Evolutionary conservation across 2,329 filamentous ascomycete genomes (phyloP).

Genomic region (Neofusicoccum kwambonambiense): DNA sequence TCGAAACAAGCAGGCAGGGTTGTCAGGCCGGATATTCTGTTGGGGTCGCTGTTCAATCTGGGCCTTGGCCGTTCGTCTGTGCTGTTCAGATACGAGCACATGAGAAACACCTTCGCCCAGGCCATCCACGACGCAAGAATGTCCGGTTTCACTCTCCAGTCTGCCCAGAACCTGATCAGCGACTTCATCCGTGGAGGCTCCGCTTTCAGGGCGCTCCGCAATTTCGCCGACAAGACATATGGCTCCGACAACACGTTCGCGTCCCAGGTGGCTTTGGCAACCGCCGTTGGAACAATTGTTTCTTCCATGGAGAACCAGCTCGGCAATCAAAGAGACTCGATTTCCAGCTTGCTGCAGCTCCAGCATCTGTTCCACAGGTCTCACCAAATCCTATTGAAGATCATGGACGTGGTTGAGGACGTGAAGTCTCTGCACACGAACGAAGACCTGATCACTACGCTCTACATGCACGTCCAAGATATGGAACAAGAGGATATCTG

Average conservation of each 20-base stretch:
- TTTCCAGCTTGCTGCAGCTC: conserved; percentile 42
- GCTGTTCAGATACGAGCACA: conserved; percentile 63
- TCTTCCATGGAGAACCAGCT: conserved; percentile 42
- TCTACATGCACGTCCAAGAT: conserved; percentile 40
- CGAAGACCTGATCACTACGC: conserved; percentile 37
- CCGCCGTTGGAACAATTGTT: conserved; percentile 39
- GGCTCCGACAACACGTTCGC: conserved; percentile 35
- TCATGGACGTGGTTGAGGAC: conserved; percentile 49
- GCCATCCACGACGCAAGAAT: conserved; percentile 46
- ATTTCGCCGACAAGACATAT: conserved; percentile 39
- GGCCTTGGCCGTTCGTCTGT: conserved; percentile 70
- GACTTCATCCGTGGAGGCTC: conserved; percentile 42
- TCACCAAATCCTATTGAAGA: conserved; percentile 53
- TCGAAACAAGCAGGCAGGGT: conserved; percentile 38
- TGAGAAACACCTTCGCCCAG: conserved; percentile 53
- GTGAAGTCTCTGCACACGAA: conserved; percentile 45
- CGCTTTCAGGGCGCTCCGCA: conserved; percentile 33
- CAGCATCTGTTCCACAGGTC: conserved; percentile 44
- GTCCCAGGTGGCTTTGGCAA: conserved; percentile 43
- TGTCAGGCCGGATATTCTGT: conserved; percentile 36
- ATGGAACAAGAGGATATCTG: conserved; percentile 63
- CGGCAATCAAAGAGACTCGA: conserved; percentile 25
- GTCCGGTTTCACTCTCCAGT: conserved; percentile 50
- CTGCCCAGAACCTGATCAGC: conserved; percentile 54
- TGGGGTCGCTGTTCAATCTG: conserved; percentile 61